Percentiles rank a stretch among this genome's conserved stretches.
Conservation (phyloP, 2,329 filamentous ascomycete genomes). For the Cladosporium sp. region DNA sequence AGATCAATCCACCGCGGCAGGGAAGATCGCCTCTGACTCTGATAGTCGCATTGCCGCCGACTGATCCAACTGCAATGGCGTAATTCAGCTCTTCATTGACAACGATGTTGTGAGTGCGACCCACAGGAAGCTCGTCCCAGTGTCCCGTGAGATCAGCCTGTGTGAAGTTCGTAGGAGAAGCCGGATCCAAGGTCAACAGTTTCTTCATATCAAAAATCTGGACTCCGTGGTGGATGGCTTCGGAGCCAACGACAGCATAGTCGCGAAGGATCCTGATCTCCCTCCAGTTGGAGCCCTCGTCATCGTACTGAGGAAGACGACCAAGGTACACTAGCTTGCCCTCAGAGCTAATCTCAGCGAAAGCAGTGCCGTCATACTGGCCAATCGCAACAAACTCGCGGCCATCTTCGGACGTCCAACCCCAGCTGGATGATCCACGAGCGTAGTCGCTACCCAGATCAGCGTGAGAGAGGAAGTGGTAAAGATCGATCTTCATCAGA, state of each 20-base stretch:
- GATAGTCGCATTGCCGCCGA: constrained; percentile 43
- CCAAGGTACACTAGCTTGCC: constrained; percentile 58
- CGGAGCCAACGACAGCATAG: constrained; percentile 48
- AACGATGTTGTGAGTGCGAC: constrained; percentile 57
- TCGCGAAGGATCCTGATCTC: constrained; percentile 53
- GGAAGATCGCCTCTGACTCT: constrained; percentile 18
- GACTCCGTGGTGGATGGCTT: constrained; percentile 56
- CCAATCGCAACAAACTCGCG: constrained; percentile 59
- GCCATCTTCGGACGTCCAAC: constrained; percentile 55
- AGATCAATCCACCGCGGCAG: constrained; percentile 54
- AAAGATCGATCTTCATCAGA: constrained; percentile 50
- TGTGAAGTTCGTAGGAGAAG: constrained; percentile 45
- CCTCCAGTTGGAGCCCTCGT: constrained; percentile 53
- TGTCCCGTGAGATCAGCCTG: constrained; percentile 45
- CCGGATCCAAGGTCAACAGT: constrained; percentile 52
- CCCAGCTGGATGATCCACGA: constrained; percentile 54
- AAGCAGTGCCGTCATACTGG: constrained; percentile 58
- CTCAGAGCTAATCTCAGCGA: constrained; percentile 54
- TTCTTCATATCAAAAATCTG: constrained; percentile 66
- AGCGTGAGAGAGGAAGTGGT: constrained; percentile 58
- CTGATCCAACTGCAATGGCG: constrained; percentile 45
- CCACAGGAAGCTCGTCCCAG: constrained; percentile 46
- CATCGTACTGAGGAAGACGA: constrained; percentile 51
- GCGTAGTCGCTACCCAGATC: constrained; percentile 53
- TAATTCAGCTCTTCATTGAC: constrained; percentile 52